Evolutionary conservation across 1,284 basidiomycete species (phyloP).

Genomic region (Boletus albobrunnescens): DNA sequence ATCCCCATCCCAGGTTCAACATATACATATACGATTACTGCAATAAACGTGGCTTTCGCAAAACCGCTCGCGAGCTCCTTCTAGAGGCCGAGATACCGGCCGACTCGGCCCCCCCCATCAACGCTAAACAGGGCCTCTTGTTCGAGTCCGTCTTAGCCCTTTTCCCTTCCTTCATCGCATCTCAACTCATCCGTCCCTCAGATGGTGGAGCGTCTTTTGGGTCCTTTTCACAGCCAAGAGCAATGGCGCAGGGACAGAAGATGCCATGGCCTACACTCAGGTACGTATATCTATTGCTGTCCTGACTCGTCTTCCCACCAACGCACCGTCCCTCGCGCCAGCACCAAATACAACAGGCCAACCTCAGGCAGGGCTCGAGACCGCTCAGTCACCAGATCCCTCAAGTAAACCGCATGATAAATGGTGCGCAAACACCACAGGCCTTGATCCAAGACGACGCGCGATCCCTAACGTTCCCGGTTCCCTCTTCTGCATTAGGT

Average conservation of each 20-base stretch:
- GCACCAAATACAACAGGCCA: slow-evolving; percentile 40
- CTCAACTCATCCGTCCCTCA: slow-evolving; percentile 28
- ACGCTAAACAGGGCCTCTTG: slow-evolving; percentile 73
- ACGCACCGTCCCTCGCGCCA: slow-evolving; percentile 21
- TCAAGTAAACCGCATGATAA: slow-evolving; percentile 28
- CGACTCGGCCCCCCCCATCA: slow-evolving; percentile 66
- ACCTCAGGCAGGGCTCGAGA: slow-evolving; percentile 29
- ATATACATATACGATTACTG: slow-evolving; percentile 84
- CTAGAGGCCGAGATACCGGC: slow-evolving; percentile 58
- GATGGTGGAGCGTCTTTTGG: slow-evolving; percentile 88
- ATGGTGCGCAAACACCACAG: slow-evolving; percentile 31
- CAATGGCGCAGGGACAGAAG: slow-evolving; percentile 55
- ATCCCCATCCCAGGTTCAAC: slow-evolving; percentile 58
- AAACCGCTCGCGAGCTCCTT: slow-evolving; percentile 62
- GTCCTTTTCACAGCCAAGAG: slow-evolving; percentile 75
- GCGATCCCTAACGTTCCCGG: slow-evolving; percentile 32
- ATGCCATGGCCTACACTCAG: slow-evolving; percentile 67
- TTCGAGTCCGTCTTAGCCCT: slow-evolving; percentile 61
- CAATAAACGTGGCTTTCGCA: slow-evolving; percentile 67
- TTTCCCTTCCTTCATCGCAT: background rate
- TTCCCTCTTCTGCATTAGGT: slow-evolving; percentile 22
- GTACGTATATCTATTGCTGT: slow-evolving; percentile 38
- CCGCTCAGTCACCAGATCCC: slow-evolving; percentile 31
- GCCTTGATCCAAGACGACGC: slow-evolving; percentile 17
- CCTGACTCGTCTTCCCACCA: slow-evolving; percentile 10